Evolutionary conservation across 768 basidiomycete species (phyloP).

Genomic region (Rhizopogon salebrosus): DNA sequence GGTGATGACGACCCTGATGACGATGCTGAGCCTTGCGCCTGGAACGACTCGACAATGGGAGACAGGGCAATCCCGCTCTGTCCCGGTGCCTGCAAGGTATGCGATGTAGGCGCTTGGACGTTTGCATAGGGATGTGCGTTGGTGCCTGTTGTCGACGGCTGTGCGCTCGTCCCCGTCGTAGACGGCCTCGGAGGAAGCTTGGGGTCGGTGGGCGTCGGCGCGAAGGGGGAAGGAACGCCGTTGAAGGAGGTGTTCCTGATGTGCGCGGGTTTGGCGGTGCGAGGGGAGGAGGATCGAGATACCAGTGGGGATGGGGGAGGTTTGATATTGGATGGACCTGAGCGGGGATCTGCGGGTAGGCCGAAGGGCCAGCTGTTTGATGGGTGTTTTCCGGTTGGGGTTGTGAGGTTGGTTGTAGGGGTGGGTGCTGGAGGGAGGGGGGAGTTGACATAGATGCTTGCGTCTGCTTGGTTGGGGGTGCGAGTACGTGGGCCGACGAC

Average conservation of each 20-base stretch:
- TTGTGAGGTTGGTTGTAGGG: conserved; percentile 34
- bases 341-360: conserved; percentile 58
- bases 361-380: conserved; percentile 44
- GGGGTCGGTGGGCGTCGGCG: conserved; percentile 26
- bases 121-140: conserved; percentile 57
- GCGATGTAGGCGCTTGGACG: conserved; percentile 40
- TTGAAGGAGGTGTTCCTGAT: conserved; percentile 47
- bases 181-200: conserved; percentile 44
- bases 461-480: conserved; percentile 57
- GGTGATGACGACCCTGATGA: conserved; percentile 43
- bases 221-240: conserved; percentile 36
- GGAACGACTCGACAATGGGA: conserved; percentile 68
- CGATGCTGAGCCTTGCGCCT: conserved; percentile 4
- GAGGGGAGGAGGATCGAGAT: conserved; percentile 22
- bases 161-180: conserved; percentile 34
- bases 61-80: conserved; percentile 47
- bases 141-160: conserved; percentile 37
- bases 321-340: conserved; percentile 41
- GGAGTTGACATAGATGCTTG: conserved; percentile 38
- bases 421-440: conserved; percentile 37
- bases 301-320: conserved; percentile 25
- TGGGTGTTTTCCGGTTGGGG: conserved; percentile 23
- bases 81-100: conserved; percentile 32
- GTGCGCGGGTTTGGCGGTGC: conserved; percentile 45
- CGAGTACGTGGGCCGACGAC: conserved; percentile 32